phyloP scores from a whole-genome alignment of 1,139 yeast genomes.

The Nakaseomyces sp. region DNA sequence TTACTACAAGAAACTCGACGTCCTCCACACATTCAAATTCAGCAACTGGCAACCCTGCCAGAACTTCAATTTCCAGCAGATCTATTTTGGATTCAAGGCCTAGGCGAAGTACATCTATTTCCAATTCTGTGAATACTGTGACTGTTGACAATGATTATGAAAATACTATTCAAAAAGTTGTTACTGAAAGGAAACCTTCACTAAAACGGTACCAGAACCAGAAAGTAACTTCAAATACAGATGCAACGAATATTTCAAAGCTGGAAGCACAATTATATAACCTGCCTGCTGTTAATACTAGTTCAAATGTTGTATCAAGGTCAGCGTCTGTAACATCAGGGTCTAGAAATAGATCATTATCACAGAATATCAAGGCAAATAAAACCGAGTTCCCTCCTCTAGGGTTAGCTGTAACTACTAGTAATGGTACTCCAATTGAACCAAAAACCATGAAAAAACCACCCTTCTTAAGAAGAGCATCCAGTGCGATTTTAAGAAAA shows the following conservation, averaged over 20 bases:
- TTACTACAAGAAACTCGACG: neutral
- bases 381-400: neutral
- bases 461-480: constrained; percentile 28
- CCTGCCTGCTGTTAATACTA: neutral
- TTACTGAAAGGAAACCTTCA: neutral
- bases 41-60: neutral
- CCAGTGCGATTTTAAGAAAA: constrained; percentile 27
- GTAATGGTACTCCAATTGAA: neutral
- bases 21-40: neutral
- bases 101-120: neutral
- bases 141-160: neutral
- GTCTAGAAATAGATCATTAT: neutral
- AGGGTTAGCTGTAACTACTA: constrained; percentile 2
- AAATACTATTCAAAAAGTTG: neutral
- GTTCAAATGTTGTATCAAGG: neutral
- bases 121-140: neutral
- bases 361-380: neutral
- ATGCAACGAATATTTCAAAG: neutral
- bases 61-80: constrained; percentile 3
- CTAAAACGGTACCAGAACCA: neutral
- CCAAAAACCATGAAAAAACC: constrained; percentile 13
- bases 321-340: constrained; percentile 3
- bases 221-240: neutral
- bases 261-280: constrained; percentile 4
- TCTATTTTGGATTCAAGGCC: neutral